Base-by-base conservation (phyloP, 441 rosid species). In the Jatropha multifida region DNA sequence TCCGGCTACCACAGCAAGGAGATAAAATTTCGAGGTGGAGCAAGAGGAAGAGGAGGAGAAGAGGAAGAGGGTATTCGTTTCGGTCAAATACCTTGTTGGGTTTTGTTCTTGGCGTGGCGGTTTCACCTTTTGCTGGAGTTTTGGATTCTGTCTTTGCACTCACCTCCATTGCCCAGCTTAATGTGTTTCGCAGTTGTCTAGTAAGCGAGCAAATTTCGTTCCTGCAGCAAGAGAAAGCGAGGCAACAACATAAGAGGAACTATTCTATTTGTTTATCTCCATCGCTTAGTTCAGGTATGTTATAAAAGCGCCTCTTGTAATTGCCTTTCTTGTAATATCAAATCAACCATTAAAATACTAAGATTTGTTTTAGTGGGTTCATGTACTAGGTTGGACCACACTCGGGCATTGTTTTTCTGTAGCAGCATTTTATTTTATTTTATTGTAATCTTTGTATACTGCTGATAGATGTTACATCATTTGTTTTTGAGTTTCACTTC, bases 21-120 rank as follows among this genome's bases (percentile, higher is more conserved):
- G 18, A 11, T 18, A 5, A 42, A 26, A 32, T 75, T 51, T 7
- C 49, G 5, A 48, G 23, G 62, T 20, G 20, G 42, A 42, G 59
- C 18, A 74, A 40, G 17, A 52, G 18, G 15, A 52, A 0, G n/a
- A 14, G 23, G 48, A 44, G 10, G 48, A 11, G 10, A 2, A 44
- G 48, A 44, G 48, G 48, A 17, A 12, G 5, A 1, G 26, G 32
- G 17, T 65, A 42, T 38, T 64, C 60, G 71, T 77, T 82, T 74
- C 63, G 7, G 41, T 56, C 66, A 11, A 70, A 44, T 26, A 51
- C 11, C 18, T 38, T 77, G 41, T 17, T 79, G 76, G 78, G 63
- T 58, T 76, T 79, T 51, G 73, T 75, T 72, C 74, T 63, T 4
- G 74, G 68, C 27, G 15, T 68, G 12, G 81, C 83, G 40, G 76